A percentile compares a stretch with the other conserved stretches of the same genome.
phyloP scores from a whole-genome alignment of 2,329 filamentous ascomycete genomes.

The Exserohilum rostratum region DNA sequence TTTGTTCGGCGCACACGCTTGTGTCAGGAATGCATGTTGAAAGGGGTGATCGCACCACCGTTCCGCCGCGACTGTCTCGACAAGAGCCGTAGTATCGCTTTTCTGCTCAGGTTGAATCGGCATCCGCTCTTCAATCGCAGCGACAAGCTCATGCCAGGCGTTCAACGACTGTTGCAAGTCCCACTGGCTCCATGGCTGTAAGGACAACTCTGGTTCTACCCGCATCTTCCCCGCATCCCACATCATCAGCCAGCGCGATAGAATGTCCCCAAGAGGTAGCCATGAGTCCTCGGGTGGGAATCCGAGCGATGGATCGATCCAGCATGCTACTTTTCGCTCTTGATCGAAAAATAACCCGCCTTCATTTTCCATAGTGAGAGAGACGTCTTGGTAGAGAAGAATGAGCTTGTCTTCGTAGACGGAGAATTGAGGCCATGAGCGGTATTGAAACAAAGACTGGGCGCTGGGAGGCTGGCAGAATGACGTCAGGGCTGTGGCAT shows the following conservation, averaged over 20 bases:
- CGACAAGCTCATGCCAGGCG: slow-evolving; percentile 5
- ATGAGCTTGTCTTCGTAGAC: slow-evolving; percentile 5
- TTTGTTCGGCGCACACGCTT: slow-evolving; percentile 5
- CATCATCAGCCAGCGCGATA: slow-evolving; percentile 8
- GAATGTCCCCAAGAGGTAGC: slow-evolving; percentile 1
- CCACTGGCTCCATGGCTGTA: slow-evolving; percentile 6
- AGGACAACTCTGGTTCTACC: background rate
- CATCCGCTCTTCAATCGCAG: slow-evolving; percentile 6
- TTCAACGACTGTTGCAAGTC: slow-evolving; percentile 5
- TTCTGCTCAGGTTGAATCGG: slow-evolving; percentile 3
- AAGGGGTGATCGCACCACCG: slow-evolving; percentile 5
- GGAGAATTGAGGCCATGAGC: slow-evolving; percentile 9
- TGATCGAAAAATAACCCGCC: slow-evolving; percentile 6
- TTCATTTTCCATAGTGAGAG: slow-evolving; percentile 4
- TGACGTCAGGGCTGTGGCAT: slow-evolving; percentile 5
- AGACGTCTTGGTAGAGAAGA: slow-evolving; percentile 8
- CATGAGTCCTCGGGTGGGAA: slow-evolving; percentile 5
- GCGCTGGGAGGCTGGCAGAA: slow-evolving; percentile 7
- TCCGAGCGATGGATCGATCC: slow-evolving; percentile 2
- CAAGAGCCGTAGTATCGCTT: slow-evolving; percentile 1
- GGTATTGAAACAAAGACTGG: slow-evolving; percentile 8
- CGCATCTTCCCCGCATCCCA: slow-evolving; percentile 7
- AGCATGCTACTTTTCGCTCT: slow-evolving; percentile 8
- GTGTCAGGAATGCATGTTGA: slow-evolving; percentile 3
- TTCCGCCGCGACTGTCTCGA: slow-evolving; percentile 2